Evolutionary conservation across 2,329 filamentous ascomycete species (phyloP).

Genomic region (Epichloe baconii): DNA sequence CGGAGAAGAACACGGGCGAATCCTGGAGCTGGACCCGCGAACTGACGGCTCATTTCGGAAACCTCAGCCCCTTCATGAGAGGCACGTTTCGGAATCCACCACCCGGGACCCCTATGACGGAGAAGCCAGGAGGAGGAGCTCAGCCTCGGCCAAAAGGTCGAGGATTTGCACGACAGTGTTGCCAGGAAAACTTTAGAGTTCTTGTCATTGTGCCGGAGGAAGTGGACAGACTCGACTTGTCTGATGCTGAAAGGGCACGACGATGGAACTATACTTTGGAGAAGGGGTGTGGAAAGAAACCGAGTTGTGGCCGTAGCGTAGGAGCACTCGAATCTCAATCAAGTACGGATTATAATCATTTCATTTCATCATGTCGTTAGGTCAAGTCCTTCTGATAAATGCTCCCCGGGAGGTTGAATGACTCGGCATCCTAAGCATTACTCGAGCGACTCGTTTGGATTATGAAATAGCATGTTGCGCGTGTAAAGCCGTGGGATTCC

Average conservation of each 20-base stretch:
- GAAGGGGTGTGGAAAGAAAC: conserved; percentile 48
- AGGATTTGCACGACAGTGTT: conserved; percentile 54
- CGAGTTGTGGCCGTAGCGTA: conserved; percentile 52
- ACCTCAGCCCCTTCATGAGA: conserved; percentile 68
- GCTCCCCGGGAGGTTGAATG: not conserved
- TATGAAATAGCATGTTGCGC: not conserved
- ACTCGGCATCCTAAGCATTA: not conserved
- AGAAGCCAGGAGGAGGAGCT: conserved; percentile 31
- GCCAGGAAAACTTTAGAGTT: conserved; percentile 70
- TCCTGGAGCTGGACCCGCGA: conserved; percentile 70
- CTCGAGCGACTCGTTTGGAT: not conserved
- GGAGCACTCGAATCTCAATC: too few relatives aligned
- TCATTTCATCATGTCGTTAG: too few relatives aligned
- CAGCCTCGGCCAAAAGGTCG: conserved; percentile 49
- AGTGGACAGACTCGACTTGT: conserved; percentile 63
- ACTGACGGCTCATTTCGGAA: conserved; percentile 80
- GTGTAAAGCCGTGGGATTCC: not conserved
- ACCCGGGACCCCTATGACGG: conserved; percentile 47
- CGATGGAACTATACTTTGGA: conserved; percentile 57
- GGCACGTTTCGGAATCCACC: conserved; percentile 61
- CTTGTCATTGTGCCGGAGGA: conserved; percentile 69
- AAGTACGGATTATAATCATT: too few relatives aligned
- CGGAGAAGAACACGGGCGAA: conserved; percentile 11
- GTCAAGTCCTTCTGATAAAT: too few relatives aligned
- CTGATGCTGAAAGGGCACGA: conserved; percentile 46